Evolutionary conservation across 192 early-diverging fungal genomes (phyloP).

Genomic region (Thoreauomyces humboldtii): DNA sequence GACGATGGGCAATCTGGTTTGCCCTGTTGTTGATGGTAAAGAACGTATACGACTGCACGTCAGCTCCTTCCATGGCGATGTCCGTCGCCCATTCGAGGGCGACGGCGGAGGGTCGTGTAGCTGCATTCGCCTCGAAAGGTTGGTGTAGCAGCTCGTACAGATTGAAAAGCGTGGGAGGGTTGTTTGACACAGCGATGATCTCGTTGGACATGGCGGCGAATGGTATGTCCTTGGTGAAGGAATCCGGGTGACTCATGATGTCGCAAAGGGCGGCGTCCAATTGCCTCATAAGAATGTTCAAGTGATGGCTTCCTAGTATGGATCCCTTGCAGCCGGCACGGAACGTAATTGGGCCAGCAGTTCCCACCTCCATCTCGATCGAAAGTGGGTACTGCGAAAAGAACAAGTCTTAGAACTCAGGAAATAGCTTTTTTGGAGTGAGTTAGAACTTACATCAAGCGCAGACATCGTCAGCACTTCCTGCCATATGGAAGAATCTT

Average conservation of each 20-base stretch:
- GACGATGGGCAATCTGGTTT: slow-evolving; percentile 13
- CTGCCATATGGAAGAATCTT: neutral
- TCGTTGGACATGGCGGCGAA: neutral
- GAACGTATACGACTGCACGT: neutral
- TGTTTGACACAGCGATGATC: neutral
- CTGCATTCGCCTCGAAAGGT: slow-evolving; percentile 12
- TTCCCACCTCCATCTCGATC: slow-evolving; percentile 7
- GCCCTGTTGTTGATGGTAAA: slow-evolving; percentile 5
- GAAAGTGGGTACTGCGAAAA: slow-evolving; percentile 5
- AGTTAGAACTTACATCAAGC: slow-evolving; percentile 13
- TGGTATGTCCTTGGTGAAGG: neutral
- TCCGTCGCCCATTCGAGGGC: slow-evolving; percentile 8
- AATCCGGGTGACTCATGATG: neutral
- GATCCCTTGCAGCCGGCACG: neutral
- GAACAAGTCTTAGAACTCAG: neutral
- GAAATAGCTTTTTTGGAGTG: neutral
- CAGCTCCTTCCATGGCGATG: neutral
- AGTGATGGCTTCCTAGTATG: neutral
- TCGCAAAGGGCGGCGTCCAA: slow-evolving; percentile 1
- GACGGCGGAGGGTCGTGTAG: neutral
- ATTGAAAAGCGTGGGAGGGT: neutral
- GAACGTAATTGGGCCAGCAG: neutral
- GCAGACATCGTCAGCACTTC: neutral
- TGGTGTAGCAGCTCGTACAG: neutral
- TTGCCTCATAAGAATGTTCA: neutral